phyloP scores from a whole-genome alignment of 345 rosid species.

The Populus tremula region DNA sequence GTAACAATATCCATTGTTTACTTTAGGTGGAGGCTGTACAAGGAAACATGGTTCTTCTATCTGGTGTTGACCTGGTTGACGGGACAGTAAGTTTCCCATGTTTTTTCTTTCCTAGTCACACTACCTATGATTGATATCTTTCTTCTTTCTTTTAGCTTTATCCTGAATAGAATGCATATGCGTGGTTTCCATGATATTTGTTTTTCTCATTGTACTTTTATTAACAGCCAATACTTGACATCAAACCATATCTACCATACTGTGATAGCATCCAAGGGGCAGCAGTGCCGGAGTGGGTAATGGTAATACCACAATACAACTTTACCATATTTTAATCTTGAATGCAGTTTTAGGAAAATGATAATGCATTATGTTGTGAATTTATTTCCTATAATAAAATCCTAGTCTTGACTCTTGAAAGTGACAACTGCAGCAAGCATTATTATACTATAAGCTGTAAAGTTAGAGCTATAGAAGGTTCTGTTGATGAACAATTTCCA shows the following conservation, averaged over 20 bases:
- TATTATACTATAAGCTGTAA: background rate
- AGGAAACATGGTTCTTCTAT: slow-evolving; percentile 65
- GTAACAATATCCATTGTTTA: slow-evolving; percentile 1
- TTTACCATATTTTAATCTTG: slow-evolving; percentile 1
- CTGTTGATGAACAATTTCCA: background rate
- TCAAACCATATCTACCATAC: slow-evolving; percentile 88
- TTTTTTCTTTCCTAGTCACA: slow-evolving; percentile 1
- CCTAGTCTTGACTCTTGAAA: background rate
- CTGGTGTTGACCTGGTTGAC: slow-evolving; percentile 93
- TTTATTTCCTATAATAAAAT: background rate
- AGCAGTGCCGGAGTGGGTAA: slow-evolving; percentile 74
- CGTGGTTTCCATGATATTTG: slow-evolving; percentile 1
- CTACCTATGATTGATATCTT: background rate
- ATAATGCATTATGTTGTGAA: background rate
- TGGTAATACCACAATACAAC: slow-evolving; percentile 38
- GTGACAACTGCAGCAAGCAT: background rate
- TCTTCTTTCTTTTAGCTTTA: background rate
- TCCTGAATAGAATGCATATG: background rate
- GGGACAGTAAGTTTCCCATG: slow-evolving; percentile 67
- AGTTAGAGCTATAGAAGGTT: background rate
- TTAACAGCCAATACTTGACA: slow-evolving; percentile 74
- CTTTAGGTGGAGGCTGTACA: slow-evolving; percentile 72
- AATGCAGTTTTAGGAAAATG: background rate
- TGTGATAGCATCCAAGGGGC: slow-evolving; percentile 76
- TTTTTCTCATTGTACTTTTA: slow-evolving; percentile 12